These are phyloP conservation scores for Leccinum pachyderme DNA, from an alignment of 1,284 basidiomycete species.

Conservation along the genomic window DNA sequence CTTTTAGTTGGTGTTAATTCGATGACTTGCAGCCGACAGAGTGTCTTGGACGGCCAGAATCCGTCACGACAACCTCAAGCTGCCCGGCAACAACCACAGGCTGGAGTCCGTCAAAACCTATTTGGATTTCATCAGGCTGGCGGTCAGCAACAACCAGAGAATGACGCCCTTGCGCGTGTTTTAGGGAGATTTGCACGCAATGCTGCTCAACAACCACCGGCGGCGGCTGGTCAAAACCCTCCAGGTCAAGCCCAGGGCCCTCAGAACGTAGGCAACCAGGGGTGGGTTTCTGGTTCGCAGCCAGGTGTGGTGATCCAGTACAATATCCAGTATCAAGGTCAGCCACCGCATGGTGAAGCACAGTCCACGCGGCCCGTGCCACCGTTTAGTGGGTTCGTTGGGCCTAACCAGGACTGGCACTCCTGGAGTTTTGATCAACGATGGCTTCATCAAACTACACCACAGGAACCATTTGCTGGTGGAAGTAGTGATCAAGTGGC, in stretches of 20 bases:
- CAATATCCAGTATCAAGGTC: slow-evolving; percentile 52
- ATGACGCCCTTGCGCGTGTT: slow-evolving; percentile 42
- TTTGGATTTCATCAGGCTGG: slow-evolving; percentile 29
- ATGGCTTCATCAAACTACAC: slow-evolving; percentile 22
- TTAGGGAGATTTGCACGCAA: slow-evolving; percentile 51
- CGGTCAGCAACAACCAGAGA: slow-evolving; percentile 32
- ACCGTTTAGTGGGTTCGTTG: slow-evolving; percentile 55
- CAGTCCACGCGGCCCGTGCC: slow-evolving; percentile 41
- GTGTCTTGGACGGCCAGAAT: slow-evolving; percentile 64
- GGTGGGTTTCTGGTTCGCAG: slow-evolving; percentile 32
- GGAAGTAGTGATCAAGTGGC: slow-evolving; percentile 6
- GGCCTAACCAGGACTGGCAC: slow-evolving; percentile 62
- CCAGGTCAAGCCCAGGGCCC: slow-evolving; percentile 16
- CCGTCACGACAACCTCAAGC: slow-evolving; percentile 36
- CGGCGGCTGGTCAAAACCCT: slow-evolving; percentile 17
- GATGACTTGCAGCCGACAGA: slow-evolving; percentile 63
- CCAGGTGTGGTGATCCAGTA: slow-evolving; percentile 53
- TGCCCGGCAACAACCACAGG: slow-evolving; percentile 37
- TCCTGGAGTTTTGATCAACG: slow-evolving; percentile 49
- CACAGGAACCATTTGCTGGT: slow-evolving; percentile 9
- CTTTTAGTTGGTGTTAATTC: slow-evolving; percentile 11
- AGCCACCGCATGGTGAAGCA: slow-evolving; percentile 24
- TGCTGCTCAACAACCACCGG: slow-evolving; percentile 28
- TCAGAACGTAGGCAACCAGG: slow-evolving; percentile 28
- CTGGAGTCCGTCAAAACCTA: slow-evolving; percentile 30